phyloP scores from a whole-genome alignment of 2,329 filamentous ascomycete species.

The Uncinocarpus reesii region DNA sequence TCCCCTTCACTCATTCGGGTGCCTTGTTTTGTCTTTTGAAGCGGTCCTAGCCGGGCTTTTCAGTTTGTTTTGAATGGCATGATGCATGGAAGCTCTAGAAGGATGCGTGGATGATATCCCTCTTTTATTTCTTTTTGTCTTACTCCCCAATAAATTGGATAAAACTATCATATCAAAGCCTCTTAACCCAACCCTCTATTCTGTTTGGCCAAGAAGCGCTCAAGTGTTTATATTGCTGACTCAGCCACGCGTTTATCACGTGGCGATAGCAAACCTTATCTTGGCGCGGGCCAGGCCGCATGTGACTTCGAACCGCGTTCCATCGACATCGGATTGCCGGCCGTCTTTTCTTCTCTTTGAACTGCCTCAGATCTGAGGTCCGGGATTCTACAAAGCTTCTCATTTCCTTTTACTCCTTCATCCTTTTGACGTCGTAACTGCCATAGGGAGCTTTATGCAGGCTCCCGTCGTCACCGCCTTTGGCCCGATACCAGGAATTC shows the following conservation, averaged over 20 bases:
- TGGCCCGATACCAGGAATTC: background rate
- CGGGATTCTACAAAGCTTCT: background rate
- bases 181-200: too few species aligned
- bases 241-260: too few species aligned
- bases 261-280: too few species aligned
- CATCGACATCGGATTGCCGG: too few species aligned
- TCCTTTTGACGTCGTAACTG: too few species aligned
- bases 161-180: background rate
- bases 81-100: background rate
- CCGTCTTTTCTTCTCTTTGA: slow-evolving; percentile 18
- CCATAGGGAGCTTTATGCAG: background rate
- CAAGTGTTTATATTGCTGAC: too few species aligned
- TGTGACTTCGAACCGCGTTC: too few species aligned
- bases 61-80: background rate
- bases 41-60: background rate
- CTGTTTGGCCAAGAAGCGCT: too few species aligned
- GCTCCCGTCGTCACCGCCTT: background rate
- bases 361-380: slow-evolving; percentile 3
- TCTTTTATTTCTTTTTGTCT: background rate
- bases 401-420: slow-evolving; percentile 8
- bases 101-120: background rate
- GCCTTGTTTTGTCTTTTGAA: background rate
- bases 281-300: too few species aligned
- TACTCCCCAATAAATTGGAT: background rate
- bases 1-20: background rate